These are phyloP conservation scores for Acanthamoeba triangularis DNA, from an alignment of 208 protist species.

Conservation along the genomic window DNA sequence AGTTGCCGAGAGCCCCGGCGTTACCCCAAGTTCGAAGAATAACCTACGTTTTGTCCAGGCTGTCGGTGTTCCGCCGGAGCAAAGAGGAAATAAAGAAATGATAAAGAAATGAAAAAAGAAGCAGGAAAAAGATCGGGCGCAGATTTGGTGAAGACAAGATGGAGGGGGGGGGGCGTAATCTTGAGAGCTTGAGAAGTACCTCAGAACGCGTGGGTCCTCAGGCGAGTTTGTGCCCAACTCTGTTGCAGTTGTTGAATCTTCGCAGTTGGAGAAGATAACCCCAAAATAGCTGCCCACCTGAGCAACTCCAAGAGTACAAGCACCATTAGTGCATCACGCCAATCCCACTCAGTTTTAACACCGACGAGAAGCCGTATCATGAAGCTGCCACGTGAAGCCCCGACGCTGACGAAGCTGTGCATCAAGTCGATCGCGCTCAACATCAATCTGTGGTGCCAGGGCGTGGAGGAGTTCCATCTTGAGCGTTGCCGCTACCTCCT, in stretches of 20 bases:
- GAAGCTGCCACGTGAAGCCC: not conserved
- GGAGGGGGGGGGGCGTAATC: no score
- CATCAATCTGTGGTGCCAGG: constrained; percentile 59
- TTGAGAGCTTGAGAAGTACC: not conserved
- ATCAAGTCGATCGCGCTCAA: constrained; percentile 40
- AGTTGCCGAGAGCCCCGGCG: not conserved
- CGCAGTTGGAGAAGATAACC: no score
- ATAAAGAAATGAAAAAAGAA: not conserved
- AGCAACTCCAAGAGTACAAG: no score
- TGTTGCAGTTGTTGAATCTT: not conserved
- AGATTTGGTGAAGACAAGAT: not conserved
- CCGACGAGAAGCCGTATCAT: not conserved
- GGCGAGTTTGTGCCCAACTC: not conserved
- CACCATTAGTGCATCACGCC: not conserved
- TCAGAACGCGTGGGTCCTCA: not conserved
- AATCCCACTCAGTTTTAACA: not conserved
- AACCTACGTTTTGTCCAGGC: no score
- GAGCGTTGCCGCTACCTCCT: constrained; percentile 52
- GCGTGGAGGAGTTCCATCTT: constrained; percentile 9
- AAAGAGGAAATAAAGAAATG: not conserved
- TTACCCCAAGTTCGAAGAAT: not conserved
- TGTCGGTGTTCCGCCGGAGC: no score
- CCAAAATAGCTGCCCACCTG: no score
- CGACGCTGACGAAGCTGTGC: constrained; percentile 20
- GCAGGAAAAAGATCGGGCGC: not conserved